Percentiles rank a stretch among this genome's conserved stretches.
These are phyloP conservation scores for Sergeia podlipaevii DNA, from an alignment of 208 protist species.

Conservation along the genomic window DNA sequence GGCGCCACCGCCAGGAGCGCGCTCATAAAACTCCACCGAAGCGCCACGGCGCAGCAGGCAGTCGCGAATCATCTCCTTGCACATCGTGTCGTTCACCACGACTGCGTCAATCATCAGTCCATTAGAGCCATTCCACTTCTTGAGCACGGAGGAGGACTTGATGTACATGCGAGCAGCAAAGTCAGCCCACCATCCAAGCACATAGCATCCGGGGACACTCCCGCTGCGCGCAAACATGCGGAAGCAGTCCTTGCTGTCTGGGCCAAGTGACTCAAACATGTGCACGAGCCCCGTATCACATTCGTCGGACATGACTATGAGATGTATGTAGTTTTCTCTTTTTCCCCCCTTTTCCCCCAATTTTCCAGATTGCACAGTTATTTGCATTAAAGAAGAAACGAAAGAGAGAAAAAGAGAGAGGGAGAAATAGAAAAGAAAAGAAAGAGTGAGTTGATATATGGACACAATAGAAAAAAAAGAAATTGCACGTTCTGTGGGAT, in stretches of 20 bases:
- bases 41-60: slow-evolving; percentile 76
- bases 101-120: slow-evolving; percentile 40
- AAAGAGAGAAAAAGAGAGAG: background rate
- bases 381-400: too few species aligned
- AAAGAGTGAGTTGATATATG: too few species aligned
- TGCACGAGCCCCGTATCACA: slow-evolving; percentile 56
- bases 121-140: slow-evolving; percentile 43
- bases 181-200: slow-evolving; percentile 77
- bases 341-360: too few species aligned
- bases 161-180: slow-evolving; percentile 81
- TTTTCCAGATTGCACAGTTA: too few species aligned
- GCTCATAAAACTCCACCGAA: slow-evolving; percentile 81
- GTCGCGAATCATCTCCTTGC: slow-evolving; percentile 81
- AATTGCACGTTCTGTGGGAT: background rate
- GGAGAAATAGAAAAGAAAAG: background rate
- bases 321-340: background rate
- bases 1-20: slow-evolving; percentile 28
- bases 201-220: slow-evolving; percentile 51
- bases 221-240: slow-evolving; percentile 69
- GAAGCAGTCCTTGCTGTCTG: slow-evolving; percentile 61
- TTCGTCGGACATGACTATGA: slow-evolving; percentile 65
- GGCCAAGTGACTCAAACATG: slow-evolving; percentile 53
- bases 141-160: slow-evolving; percentile 79
- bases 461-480: background rate
- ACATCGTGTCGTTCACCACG: slow-evolving; percentile 80